Evolutionary conservation across 371 early-diverging fungal genomes (phyloP).

Genomic region (Synchytrium microbalum): DNA sequence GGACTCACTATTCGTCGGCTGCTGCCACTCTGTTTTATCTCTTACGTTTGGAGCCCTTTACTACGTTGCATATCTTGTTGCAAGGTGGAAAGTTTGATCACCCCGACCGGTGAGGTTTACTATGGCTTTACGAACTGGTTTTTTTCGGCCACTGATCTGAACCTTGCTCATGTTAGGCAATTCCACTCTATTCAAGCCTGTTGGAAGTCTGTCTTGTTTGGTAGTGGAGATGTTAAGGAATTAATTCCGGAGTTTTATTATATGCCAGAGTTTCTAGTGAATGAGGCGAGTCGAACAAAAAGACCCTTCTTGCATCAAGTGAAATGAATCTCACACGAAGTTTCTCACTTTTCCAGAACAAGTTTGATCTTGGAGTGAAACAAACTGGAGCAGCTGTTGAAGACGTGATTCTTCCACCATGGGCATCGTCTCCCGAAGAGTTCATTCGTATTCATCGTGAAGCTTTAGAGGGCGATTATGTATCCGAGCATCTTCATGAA

Average conservation of each 20-base stretch:
- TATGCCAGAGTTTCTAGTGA: constrained; percentile 75
- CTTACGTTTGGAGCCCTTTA: constrained; percentile 80
- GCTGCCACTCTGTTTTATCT: constrained; percentile 77
- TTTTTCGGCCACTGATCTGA: neutral
- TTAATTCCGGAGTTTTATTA: constrained; percentile 87
- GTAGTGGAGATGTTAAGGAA: constrained; percentile 69
- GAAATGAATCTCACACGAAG: constrained; percentile 3
- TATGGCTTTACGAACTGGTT: constrained; percentile 37
- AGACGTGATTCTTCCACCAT: constrained; percentile 43
- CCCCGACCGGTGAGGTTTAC: constrained; percentile 52
- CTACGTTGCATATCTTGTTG: constrained; percentile 57
- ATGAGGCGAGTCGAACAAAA: constrained; percentile 30
- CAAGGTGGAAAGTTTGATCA: constrained; percentile 87
- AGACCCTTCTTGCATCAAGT: constrained; percentile 5
- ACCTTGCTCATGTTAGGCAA: constrained; percentile 26
- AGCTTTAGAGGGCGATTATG: constrained; percentile 87
- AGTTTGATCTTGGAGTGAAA: constrained; percentile 65
- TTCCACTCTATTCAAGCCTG: constrained; percentile 36
- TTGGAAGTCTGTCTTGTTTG: constrained; percentile 36
- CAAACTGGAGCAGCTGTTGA: constrained; percentile 45
- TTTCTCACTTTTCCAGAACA: constrained; percentile 41
- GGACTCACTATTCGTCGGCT: constrained; percentile 86
- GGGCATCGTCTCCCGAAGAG: constrained; percentile 61
- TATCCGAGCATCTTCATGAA: constrained; percentile 47
- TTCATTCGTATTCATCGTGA: constrained; percentile 83